These are phyloP conservation scores for Microthyrium microscopicum DNA, from an alignment of 2,329 filamentous ascomycete species.

Conservation along the genomic window DNA sequence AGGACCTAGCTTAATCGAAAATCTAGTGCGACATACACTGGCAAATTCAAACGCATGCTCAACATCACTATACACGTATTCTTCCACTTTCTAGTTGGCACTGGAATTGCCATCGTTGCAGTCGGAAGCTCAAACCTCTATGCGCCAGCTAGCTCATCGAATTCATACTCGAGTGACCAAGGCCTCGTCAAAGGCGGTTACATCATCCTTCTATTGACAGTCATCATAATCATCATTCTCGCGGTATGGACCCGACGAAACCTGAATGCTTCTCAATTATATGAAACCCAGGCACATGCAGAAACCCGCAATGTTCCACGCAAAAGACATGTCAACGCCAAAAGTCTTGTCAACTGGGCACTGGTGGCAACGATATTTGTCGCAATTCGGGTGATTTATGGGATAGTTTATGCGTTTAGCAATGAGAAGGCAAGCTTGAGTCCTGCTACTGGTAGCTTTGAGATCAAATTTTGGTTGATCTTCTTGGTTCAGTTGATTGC, in stretches of 20 bases:
- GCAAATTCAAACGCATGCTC: not conserved
- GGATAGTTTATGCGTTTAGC: not conserved
- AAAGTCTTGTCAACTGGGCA: not conserved
- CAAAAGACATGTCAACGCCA: not conserved
- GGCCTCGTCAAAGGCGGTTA: no score
- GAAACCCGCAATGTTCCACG: not conserved
- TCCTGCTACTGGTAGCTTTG: not conserved
- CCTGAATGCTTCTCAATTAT: no score
- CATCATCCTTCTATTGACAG: not conserved
- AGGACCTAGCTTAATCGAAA: not conserved
- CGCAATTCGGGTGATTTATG: not conserved
- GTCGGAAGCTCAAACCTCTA: no score
- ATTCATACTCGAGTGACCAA: no score
- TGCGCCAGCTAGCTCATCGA: no score
- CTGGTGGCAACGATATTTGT: not conserved
- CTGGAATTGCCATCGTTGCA: not conserved
- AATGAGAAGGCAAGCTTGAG: not conserved
- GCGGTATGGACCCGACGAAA: not conserved
- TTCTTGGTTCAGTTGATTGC: not conserved
- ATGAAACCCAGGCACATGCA: no score
- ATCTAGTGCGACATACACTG: not conserved
- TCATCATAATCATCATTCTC: not conserved
- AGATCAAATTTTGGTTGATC: not conserved
- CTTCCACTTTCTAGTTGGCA: not conserved
- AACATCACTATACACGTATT: not conserved